These are phyloP conservation scores for Ophiostoma angusticollis DNA, from an alignment of 2,329 filamentous ascomycete species.

Conservation along the genomic window DNA sequence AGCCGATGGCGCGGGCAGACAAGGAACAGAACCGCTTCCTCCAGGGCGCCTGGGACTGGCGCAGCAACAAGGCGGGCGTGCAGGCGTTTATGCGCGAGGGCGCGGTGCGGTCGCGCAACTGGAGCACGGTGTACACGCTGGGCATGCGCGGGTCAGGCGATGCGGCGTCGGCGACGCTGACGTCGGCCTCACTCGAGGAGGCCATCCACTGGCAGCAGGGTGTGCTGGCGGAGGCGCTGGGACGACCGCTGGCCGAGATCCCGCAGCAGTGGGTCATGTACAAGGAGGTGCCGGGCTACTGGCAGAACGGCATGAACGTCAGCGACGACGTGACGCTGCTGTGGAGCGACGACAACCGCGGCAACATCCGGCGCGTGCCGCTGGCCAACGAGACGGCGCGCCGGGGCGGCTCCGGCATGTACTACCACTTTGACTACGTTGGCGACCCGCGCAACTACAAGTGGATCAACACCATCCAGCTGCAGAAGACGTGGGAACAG, in stretches of 20 bases:
- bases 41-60: conserved; percentile 41
- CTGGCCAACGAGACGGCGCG: conserved; percentile 44
- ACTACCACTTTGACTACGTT: conserved; percentile 46
- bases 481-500: conserved; percentile 53
- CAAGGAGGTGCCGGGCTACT: conserved; percentile 44
- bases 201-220: too few relatives aligned
- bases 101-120: conserved; percentile 34
- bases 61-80: conserved; percentile 38
- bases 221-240: too few relatives aligned
- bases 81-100: conserved; percentile 40
- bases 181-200: too few relatives aligned
- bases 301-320: conserved; percentile 43
- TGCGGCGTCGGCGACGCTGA: conserved; percentile 31
- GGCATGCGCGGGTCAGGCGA: conserved; percentile 43
- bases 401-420: conserved; percentile 50
- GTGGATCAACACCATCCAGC: conserved; percentile 54
- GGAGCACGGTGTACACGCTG: conserved; percentile 39
- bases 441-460: conserved; percentile 35
- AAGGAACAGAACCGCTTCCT: conserved; percentile 19
- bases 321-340: conserved; percentile 53
- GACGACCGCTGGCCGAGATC: conserved; percentile 20
- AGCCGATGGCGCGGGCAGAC: conserved; percentile 43
- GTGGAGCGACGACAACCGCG: conserved; percentile 59
- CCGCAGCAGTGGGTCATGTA: conserved; percentile 48
- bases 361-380: conserved; percentile 50